Conservation (phyloP, 805 yeast species). For the Metschnikowia lachancei region DNA sequence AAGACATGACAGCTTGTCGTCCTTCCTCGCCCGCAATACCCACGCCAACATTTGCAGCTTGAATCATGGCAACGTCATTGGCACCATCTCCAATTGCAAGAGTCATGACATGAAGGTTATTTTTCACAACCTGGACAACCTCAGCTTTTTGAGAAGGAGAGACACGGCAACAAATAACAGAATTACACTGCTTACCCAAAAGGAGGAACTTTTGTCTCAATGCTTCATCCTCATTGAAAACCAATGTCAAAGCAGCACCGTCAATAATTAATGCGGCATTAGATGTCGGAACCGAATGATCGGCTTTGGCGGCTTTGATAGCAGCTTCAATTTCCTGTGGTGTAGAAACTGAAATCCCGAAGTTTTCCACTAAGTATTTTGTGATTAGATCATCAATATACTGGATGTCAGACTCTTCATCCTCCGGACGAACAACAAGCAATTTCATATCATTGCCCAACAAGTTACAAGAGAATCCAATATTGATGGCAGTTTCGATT, state of each 20-base stretch:
- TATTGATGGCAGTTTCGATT: conserved; percentile 80
- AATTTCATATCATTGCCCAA: conserved; percentile 67
- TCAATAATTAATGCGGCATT: conserved; percentile 71
- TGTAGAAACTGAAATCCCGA: conserved; percentile 52
- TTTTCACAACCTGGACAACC: conserved; percentile 77
- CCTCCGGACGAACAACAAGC: conserved; percentile 55
- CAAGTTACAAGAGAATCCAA: conserved; percentile 76
- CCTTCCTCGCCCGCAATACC: conserved; percentile 94
- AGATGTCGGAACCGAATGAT: conserved; percentile 67
- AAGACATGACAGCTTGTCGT: conserved; percentile 83
- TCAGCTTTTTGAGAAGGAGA: conserved; percentile 86
- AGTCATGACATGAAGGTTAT: conserved; percentile 74
- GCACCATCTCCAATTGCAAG: conserved; percentile 88
- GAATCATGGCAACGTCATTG: conserved; percentile 89
- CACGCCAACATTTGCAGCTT: conserved; percentile 82
- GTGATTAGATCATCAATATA: conserved; percentile 42
- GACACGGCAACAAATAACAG: conserved; percentile 83
- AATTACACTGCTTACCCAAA: conserved; percentile 74
- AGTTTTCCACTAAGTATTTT: conserved; percentile 47
- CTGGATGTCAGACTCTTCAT: conserved; percentile 30
- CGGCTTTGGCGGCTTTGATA: conserved; percentile 46
- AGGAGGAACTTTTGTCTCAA: conserved; percentile 53
- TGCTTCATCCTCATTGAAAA: conserved; percentile 44
- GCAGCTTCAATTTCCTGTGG: conserved; percentile 43
- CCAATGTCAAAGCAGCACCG: conserved; percentile 66